Percentiles rank a stretch among this genome's conserved stretches.
These are phyloP conservation scores for Diaporthe citriasiana DNA, from an alignment of 2,329 filamentous ascomycete genomes.

Conservation along the genomic window DNA sequence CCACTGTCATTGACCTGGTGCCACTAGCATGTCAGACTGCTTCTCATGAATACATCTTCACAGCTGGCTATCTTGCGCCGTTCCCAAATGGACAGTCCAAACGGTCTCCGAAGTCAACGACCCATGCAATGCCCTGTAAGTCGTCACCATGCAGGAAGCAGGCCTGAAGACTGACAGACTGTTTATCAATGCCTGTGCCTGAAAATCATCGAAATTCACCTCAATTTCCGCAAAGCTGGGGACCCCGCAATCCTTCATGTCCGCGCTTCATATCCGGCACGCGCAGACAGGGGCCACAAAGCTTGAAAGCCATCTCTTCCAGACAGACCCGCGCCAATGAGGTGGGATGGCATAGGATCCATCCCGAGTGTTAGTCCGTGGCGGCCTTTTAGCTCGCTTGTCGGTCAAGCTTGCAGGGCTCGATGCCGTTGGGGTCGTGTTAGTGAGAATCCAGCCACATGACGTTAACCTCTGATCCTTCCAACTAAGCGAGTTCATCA, in stretches of 20 bases:
- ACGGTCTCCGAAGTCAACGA: not conserved
- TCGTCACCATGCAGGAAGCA: not conserved
- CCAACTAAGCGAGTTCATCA: not conserved
- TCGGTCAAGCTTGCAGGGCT: constrained; percentile 20
- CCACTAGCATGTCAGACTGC: not conserved
- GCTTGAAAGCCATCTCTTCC: constrained; percentile 26
- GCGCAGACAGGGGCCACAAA: constrained; percentile 31
- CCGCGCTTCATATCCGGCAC: constrained; percentile 26
- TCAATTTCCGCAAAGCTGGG: constrained; percentile 31
- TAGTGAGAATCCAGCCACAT: constrained; percentile 23
- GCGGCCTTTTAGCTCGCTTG: constrained; percentile 23
- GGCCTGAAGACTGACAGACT: not conserved
- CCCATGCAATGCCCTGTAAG: not conserved
- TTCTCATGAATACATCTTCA: not conserved
- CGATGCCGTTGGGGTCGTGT: not conserved
- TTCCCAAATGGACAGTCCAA: not conserved
- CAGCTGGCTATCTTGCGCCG: not conserved
- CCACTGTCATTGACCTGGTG: not conserved
- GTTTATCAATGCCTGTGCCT: constrained; percentile 2
- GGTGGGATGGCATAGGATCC: constrained; percentile 16
- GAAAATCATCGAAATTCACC: constrained; percentile 4
- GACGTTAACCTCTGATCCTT: constrained; percentile 18
- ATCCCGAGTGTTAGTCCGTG: constrained; percentile 16
- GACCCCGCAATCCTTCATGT: constrained; percentile 22
- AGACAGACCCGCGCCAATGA: constrained; percentile 27